These are phyloP conservation scores for Boletellus dicymbophilus DNA, from an alignment of 1,284 basidiomycete species.

Conservation along the genomic window DNA sequence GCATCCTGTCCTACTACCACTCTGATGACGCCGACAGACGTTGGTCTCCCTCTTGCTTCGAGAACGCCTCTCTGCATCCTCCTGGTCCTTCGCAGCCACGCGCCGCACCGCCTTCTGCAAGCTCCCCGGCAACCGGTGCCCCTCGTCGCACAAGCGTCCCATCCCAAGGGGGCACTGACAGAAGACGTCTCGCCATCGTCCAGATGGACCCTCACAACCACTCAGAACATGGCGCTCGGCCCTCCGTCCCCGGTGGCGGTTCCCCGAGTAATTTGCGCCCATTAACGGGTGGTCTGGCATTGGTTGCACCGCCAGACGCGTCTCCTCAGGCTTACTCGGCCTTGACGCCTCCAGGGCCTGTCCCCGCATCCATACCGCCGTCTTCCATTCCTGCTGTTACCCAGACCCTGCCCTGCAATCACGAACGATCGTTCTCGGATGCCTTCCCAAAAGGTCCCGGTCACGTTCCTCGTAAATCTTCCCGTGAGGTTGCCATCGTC, in stretches of 20 bases:
- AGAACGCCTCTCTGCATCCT: conserved; percentile 10
- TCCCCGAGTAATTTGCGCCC: conserved; percentile 37
- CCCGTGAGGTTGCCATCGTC: conserved; percentile 61
- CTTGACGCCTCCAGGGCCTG: conserved; percentile 52
- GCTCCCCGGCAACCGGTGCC: conserved; percentile 17
- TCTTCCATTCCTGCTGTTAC: conserved; percentile 22
- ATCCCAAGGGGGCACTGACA: conserved; percentile 60
- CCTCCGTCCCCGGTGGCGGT: conserved; percentile 29
- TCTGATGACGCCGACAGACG: conserved; percentile 21
- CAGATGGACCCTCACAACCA: conserved; percentile 44
- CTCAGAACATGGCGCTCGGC: conserved; percentile 28
- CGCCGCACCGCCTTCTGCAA: conserved; percentile 31
- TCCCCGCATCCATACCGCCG: conserved; percentile 34
- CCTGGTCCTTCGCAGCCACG: conserved; percentile 13
- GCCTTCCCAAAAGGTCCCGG: conserved; percentile 21
- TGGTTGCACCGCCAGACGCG: conserved; percentile 69
- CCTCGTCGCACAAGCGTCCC: conserved; percentile 49
- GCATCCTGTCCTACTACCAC: conserved; percentile 40
- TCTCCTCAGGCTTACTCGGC: conserved; percentile 52
- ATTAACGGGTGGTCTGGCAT: conserved; percentile 55
- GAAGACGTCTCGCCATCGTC: conserved; percentile 66
- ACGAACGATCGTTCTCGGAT: conserved; percentile 52
- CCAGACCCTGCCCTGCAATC: conserved; percentile 21
- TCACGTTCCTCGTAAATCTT: conserved; percentile 38
- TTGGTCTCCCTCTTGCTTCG: conserved; percentile 29